phyloP scores from a whole-genome alignment of 1,139 yeast species.

The Sugiyamaella castrensis region DNA sequence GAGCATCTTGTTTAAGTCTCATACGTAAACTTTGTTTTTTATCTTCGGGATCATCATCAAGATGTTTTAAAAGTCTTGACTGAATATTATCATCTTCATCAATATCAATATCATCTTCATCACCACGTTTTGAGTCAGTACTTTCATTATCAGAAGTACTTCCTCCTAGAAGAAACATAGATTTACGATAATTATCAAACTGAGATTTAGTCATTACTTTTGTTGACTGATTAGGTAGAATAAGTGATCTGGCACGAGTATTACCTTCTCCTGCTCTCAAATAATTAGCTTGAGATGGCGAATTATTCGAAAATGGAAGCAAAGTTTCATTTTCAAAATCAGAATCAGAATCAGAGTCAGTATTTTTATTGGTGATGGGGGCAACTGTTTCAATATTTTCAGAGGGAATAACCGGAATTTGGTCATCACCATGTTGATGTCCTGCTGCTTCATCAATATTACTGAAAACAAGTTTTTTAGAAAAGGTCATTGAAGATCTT shows the following conservation, averaged over 20 bases:
- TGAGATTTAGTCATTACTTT: constrained; percentile 37
- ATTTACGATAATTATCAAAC: constrained; percentile 37
- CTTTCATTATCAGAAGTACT: constrained; percentile 18
- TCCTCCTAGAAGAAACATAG: constrained; percentile 20
- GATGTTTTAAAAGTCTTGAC: constrained; percentile 18
- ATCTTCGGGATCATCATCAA: constrained; percentile 29
- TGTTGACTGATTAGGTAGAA: constrained; percentile 2
- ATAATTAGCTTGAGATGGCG: constrained; percentile 1
- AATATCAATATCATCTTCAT: constrained; percentile 18
- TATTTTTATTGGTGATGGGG: constrained; percentile 4
- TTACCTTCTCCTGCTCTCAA: not conserved
- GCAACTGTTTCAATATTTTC: constrained; percentile 1
- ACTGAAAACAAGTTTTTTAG: constrained; percentile 25
- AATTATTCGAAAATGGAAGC: constrained; percentile 19
- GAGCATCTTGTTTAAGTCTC: constrained; percentile 42
- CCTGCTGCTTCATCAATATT: constrained; percentile 13
- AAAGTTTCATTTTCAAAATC: constrained; percentile 28
- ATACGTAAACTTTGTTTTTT: constrained; percentile 31
- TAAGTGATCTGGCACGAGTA: not conserved
- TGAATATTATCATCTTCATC: constrained; percentile 21
- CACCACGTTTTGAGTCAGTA: constrained; percentile 16
- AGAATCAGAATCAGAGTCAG: constrained; percentile 9
- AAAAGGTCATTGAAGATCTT: constrained; percentile 26
- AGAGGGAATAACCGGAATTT: not conserved
- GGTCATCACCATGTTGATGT: too few relatives aligned